Base-by-base conservation (phyloP, 805 yeast species). In the Metschnikowia lachancei region DNA sequence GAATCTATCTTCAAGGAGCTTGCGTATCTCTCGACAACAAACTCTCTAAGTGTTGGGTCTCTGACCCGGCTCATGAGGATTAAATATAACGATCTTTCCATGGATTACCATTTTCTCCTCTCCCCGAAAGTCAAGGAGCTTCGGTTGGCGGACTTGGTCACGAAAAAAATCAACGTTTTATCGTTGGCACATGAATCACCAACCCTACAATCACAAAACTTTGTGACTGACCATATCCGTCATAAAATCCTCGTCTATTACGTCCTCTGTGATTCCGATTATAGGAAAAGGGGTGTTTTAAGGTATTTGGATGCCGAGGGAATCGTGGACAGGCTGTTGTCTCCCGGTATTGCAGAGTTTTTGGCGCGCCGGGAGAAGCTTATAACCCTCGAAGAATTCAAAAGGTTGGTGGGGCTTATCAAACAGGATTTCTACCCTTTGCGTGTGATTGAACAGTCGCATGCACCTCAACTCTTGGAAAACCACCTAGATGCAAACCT, bases 401-500 rank as follows among this genome's bases (percentile, higher is more conserved):
- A 46, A 3, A 45, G 36, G 5, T 58, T 60, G 28, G 39, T 57
- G n/a, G 38, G 38, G 30, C 39, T 45, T 22, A 36, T 45, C 13
- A 34, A 24, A 16, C 39, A 10, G 18, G 22, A 8, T 2, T 46
- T 39, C 14, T 36, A 45, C 26, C 46, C 41, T 36, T 34, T 54
- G 20, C 31, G 28, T 3, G 37, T 20, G 10, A 36, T 51, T 1
- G 37, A 34, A n/a, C 16, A 17, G n/a, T 3, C 3, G 4, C 51
- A 49, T 41, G 31, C 22, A 18, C 14, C n/a, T 17, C 49, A 49
- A 26, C 46, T 65, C 13, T 36, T 50, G 26, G 53, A 49, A 17
- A 65, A 65, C 43, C 55, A 60, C 36, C 33, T 65, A 22, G 74
- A 69, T 41, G 59, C 59, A 48, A 71, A 70, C 50, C 47, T 71